Evolutionary conservation across 2,329 filamentous ascomycete species (phyloP).

Genomic region (Elsinoe batatas): DNA sequence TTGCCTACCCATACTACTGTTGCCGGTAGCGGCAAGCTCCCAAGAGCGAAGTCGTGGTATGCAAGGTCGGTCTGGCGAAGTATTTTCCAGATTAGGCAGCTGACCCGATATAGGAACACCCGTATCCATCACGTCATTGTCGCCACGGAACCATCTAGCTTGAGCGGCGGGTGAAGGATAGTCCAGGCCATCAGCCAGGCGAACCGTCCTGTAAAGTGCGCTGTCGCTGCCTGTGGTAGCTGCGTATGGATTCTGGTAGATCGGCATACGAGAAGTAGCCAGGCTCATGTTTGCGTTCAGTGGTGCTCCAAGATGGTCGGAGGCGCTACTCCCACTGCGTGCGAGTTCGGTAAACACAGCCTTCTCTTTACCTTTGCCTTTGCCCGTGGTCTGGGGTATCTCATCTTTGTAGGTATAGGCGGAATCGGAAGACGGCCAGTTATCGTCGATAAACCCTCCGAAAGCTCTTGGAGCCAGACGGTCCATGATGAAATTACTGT

Average conservation of each 20-base stretch:
- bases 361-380: background rate
- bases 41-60: background rate
- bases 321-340: background rate
- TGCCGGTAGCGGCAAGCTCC: background rate
- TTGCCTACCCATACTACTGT: background rate
- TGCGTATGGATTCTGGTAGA: background rate
- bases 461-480: background rate
- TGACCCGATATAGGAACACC: background rate
- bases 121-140: background rate
- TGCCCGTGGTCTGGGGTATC: background rate
- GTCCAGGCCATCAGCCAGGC: background rate
- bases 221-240: background rate
- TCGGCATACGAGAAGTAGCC: background rate
- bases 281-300: constrained; percentile 7
- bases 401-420: background rate
- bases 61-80: background rate
- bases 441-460: background rate
- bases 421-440: background rate
- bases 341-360: no score
- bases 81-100: background rate
- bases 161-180: constrained; percentile 7
- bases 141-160: constrained; percentile 1
- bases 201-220: background rate
- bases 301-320: constrained; percentile 2
- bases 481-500: constrained; percentile 12